A percentile compares a stretch with the other conserved stretches of the same genome.
These are phyloP conservation scores for Croton setiger DNA, from an alignment of 441 rosid genomes.

Conservation along the genomic window DNA sequence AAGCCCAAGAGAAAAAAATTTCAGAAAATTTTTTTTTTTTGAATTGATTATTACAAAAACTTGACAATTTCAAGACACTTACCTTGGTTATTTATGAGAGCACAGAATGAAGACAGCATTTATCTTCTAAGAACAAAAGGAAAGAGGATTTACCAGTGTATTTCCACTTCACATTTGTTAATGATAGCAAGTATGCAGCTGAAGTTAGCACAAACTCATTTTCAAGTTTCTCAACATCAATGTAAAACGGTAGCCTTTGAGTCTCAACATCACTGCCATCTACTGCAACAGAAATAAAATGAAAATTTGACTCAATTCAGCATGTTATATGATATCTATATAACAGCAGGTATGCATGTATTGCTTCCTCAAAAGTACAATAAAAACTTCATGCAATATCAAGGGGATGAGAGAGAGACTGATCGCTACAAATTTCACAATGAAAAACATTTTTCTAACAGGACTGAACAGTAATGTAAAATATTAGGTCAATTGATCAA, in stretches of 20 bases:
- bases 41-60: neutral
- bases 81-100: neutral
- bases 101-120: neutral
- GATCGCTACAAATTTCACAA: constrained; percentile 8
- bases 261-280: constrained; percentile 42
- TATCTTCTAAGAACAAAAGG: constrained; percentile 1
- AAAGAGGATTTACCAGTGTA: constrained; percentile 49
- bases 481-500: neutral
- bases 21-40: neutral
- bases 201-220: constrained; percentile 77
- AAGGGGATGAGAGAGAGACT: neutral
- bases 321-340: neutral
- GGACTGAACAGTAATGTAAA: too few relatives aligned
- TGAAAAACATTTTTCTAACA: neutral
- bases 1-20: neutral
- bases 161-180: constrained; percentile 65
- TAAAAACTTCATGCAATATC: neutral
- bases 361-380: neutral
- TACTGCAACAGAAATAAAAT: constrained; percentile 32
- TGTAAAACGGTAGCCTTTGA: constrained; percentile 41
- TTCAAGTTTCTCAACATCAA: constrained; percentile 72
- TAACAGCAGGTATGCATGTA: neutral
- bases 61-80: neutral
- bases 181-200: constrained; percentile 78
- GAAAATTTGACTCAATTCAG: constrained; percentile 9